A percentile compares a stretch with the other conserved stretches of the same genome.
These are phyloP conservation scores for Coniferiporia weirii DNA, from an alignment of 1,284 basidiomycete genomes.

Conservation along the genomic window DNA sequence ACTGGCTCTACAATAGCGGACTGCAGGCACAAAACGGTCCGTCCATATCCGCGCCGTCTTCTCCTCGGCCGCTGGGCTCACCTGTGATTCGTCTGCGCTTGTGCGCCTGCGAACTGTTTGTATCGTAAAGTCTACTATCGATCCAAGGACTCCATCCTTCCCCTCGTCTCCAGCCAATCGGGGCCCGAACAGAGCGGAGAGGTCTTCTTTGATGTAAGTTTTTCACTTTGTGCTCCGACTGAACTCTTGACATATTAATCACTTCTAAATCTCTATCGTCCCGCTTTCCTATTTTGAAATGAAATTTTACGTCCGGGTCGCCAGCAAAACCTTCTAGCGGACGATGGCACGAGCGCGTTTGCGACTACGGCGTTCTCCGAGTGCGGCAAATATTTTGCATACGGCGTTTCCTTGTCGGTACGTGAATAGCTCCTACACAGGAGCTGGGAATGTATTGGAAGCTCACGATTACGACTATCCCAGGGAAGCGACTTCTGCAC, in stretches of 20 bases:
- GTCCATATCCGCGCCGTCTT: slow-evolving; percentile 18
- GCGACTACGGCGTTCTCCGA: slow-evolving; percentile 55
- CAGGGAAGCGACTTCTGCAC: slow-evolving; percentile 77
- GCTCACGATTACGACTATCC: background rate
- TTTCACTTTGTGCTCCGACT: background rate
- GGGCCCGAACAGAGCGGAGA: slow-evolving; percentile 43
- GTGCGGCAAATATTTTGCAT: slow-evolving; percentile 69
- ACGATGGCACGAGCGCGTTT: slow-evolving; percentile 71
- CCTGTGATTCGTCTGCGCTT: background rate
- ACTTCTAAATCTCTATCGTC: background rate
- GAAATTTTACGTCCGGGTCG: too few species aligned
- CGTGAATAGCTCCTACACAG: slow-evolving; percentile 16
- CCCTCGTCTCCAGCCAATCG: slow-evolving; percentile 43
- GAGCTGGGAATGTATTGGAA: background rate
- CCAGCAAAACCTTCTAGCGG: slow-evolving; percentile 64
- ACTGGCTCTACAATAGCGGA: slow-evolving; percentile 73
- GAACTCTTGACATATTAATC: background rate
- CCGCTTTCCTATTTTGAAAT: too few species aligned
- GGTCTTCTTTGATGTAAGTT: slow-evolving; percentile 72
- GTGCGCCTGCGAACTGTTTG: background rate
- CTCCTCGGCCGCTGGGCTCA: background rate
- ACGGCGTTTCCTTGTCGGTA: slow-evolving; percentile 70
- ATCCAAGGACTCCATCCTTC: slow-evolving; percentile 48
- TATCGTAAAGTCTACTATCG: slow-evolving; percentile 54
- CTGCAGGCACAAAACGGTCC: slow-evolving; percentile 59